Evolutionary conservation across 192 early-diverging fungal species (phyloP).

Genomic region (Gorgonomyces haynaldii): DNA sequence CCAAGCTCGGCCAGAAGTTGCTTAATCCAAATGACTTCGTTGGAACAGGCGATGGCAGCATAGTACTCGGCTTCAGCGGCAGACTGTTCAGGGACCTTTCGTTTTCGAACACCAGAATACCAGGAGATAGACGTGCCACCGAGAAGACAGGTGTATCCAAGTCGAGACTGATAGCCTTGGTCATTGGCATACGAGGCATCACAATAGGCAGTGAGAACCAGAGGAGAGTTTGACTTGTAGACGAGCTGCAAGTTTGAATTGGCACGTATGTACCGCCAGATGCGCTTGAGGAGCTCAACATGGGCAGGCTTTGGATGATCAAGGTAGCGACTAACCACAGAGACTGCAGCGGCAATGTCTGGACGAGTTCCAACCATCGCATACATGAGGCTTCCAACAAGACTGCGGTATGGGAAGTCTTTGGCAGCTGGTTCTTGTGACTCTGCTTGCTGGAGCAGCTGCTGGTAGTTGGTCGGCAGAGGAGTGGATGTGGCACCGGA

Average conservation of each 20-base stretch:
- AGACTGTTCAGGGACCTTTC: not conserved
- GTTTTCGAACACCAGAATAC: not conserved
- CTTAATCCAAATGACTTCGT: slow-evolving; percentile 3
- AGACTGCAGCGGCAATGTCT: no score
- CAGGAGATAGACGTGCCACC: not conserved
- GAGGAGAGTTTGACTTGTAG: no score
- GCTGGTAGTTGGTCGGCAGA: not conserved
- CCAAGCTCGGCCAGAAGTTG: not conserved
- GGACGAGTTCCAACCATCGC: no score
- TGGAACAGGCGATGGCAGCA: not conserved
- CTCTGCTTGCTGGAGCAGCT: not conserved
- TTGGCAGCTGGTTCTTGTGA: not conserved
- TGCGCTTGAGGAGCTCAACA: no score
- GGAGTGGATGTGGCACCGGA: not conserved
- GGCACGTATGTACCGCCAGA: no score
- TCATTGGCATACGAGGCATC: not conserved
- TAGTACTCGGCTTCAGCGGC: slow-evolving; percentile 4
- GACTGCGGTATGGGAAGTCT: slow-evolving; percentile 6
- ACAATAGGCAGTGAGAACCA: not conserved
- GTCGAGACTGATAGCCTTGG: not conserved
- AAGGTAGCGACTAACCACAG: no score
- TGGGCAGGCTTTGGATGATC: no score
- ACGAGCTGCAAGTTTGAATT: no score
- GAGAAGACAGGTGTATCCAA: not conserved
- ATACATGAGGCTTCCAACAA: slow-evolving; percentile 15